Evolutionary conservation across 2,329 filamentous ascomycete genomes (phyloP), one percentile per base, ranked within the genome.

Genomic region (Hymenoscyphus repandus): DNA sequence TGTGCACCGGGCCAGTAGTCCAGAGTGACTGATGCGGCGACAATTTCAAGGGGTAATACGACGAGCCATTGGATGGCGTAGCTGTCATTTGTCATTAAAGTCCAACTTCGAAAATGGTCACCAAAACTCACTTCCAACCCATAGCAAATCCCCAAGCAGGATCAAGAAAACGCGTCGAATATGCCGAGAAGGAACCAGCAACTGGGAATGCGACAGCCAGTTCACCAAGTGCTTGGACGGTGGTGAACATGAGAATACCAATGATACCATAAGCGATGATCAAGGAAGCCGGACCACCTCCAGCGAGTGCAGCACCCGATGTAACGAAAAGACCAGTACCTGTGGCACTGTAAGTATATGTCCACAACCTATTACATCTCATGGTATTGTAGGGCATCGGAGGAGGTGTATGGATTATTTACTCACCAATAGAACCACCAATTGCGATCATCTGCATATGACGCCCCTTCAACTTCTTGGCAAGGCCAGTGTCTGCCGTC

Each of bases 101-200:
- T n/a, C n/a, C n/a, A n/a, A n/a, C n/a, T n/a, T 9, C 13, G 6
- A 9, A 32, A 15, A 38, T 18, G 5, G 33, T 3, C 10, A 27
- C 22, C 2, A 27, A 20, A 10, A 60, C 58, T 66, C 93, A 93
- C 64, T 84, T 95, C 89, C 89, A 95, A 13, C 90, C 90, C 87
- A 95, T 93, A 44, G 90, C 88, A 63, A 95, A 95, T 0, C 90
- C 90, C 90, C 89, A 96, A 0, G 91, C 90, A 1, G 91, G 91
- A 64, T 96, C 90, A 10, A 96, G 69, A 62, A 96, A 96, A 9
- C 92, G 82, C 20, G 90, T 95, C n/a, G 90, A 92, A 71, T 91
- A 96, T 6, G 89, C 84, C 1, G 89, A 88, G 66, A 96, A 96
- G 10, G 90, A 93, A 50, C 91, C 92, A 17, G 90, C 86, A 20